Conservation (phyloP, 192 early-diverging fungal species). For the Borealophlyctis nickersoniae region DNA sequence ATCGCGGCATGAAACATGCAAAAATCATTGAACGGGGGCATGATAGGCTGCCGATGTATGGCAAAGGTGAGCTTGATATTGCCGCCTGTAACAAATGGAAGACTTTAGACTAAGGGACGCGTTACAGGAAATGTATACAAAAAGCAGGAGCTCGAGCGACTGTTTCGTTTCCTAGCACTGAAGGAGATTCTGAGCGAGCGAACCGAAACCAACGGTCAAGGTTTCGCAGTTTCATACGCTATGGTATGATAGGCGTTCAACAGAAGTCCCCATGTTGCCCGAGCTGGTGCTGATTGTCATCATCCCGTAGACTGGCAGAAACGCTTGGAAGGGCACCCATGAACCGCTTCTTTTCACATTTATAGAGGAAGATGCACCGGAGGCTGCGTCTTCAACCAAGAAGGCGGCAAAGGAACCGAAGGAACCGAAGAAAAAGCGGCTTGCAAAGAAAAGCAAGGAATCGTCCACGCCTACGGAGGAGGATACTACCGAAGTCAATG, state of each 20-base stretch:
- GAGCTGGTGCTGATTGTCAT: neutral
- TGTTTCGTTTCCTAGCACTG: constrained; percentile 66
- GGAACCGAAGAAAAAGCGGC: neutral
- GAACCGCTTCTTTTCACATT: constrained; percentile 12
- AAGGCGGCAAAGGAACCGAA: constrained; percentile 5
- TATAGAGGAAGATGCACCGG: constrained; percentile 3
- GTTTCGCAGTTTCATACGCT: constrained; percentile 62
- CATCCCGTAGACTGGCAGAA: constrained; percentile 1
- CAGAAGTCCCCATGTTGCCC: too few relatives aligned
- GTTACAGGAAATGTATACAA: constrained; percentile 44
- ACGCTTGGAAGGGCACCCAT: neutral
- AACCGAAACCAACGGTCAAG: constrained; percentile 55
- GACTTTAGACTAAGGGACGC: neutral
- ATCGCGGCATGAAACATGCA: constrained; percentile 63
- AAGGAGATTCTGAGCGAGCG: constrained; percentile 64
- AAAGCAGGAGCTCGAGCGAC: constrained; percentile 62
- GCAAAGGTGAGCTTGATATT: constrained; percentile 40
- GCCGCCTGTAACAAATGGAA: too few relatives aligned
- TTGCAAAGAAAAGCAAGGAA: neutral
- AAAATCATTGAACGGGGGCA: constrained; percentile 52
- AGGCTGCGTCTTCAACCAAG: constrained; percentile 9
- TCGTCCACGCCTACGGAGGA: too few relatives aligned
- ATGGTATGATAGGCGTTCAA: constrained; percentile 33
- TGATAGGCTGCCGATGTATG: constrained; percentile 50
- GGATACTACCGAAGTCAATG: neutral